A percentile compares a stretch with the other conserved stretches of the same genome.
phyloP scores from a whole-genome alignment of 1,284 basidiomycete species.

The Taiwanofungus camphoratus region DNA sequence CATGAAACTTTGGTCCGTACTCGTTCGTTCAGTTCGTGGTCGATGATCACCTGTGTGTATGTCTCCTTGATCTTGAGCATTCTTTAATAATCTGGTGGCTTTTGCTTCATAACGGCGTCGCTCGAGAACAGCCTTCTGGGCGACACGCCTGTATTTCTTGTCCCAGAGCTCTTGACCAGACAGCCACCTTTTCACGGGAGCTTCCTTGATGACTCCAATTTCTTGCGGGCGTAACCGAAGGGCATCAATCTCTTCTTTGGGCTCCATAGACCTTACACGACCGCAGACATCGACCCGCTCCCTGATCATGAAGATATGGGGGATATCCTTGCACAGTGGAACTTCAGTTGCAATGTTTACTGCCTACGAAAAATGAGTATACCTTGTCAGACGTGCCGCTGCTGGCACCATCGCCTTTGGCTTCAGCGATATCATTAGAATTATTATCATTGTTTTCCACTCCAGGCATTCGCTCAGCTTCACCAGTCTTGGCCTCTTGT shows the following conservation, averaged over 20 bases:
- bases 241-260: constrained; percentile 57
- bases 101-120: constrained; percentile 36
- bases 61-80: constrained; percentile 45
- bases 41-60: constrained; percentile 19
- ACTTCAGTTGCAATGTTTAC: background rate
- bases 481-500: constrained; percentile 21
- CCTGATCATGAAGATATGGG: constrained; percentile 58
- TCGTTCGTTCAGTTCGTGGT: constrained; percentile 5
- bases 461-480: constrained; percentile 13
- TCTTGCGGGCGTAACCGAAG: constrained; percentile 55
- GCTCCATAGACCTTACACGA: constrained; percentile 73
- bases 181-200: constrained; percentile 50
- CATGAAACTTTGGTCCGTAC: constrained; percentile 7
- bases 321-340: constrained; percentile 21
- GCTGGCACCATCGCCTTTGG: background rate
- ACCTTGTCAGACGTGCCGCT: constrained; percentile 6
- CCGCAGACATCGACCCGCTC: constrained; percentile 84
- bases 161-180: constrained; percentile 58
- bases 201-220: constrained; percentile 66
- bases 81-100: constrained; percentile 35
- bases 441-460: too few relatives aligned
- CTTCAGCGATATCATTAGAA: too few relatives aligned
- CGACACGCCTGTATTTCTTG: constrained; percentile 37
- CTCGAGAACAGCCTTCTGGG: constrained; percentile 35
- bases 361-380: background rate